Base-by-base conservation (phyloP, 176 grass and related monocot species). In the Oryza longistaminata region DNA sequence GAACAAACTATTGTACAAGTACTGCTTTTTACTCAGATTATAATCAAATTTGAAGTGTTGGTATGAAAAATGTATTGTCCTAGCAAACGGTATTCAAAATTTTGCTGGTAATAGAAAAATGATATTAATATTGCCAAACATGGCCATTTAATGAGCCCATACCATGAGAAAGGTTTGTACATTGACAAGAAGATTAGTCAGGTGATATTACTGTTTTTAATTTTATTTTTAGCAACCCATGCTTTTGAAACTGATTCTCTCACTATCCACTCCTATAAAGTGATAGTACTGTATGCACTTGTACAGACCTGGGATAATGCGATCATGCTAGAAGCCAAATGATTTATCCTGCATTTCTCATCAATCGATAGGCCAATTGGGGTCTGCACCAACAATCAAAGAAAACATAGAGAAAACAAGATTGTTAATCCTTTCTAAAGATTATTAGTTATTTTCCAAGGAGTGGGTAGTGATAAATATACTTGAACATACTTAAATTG, bases 341-440 rank as follows among this genome's bases (percentile, higher is more conserved):
- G 88, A 80, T 97, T 97, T 80, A 94, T 93, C 83, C 95, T 93
- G 76, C 92, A 88, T 85, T 92, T 92, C 45, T 97, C 95, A 19
- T 92, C 90, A 85, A 93, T 49, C 34, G 88, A 84, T 55, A 94
- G 70, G 78, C 77, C 55, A 77, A 84, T 61, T 61, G 64, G 87
- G 84, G 88, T 97, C 95, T 97, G 90, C 74, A 90, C 53, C 88
- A 87, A 64, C 17, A 90, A 64, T 39, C 14, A 88, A 74, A 16
- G 11, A 50, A 75, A 71, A 70, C 3, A 78, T 68, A 82, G 29
- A 89, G 25, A 77, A 77, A 19, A 12, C 29, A 49, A 85, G 9
- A 16, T 24, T 35, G 50, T 78, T 68, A 34, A 19, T 35, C 7
- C 26, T 70, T 78, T 71, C 5, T 11, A 39, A 82, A 60, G 21